These are phyloP conservation scores for Chenopodium formosanum DNA, from an alignment of 148 eudicot genomes.

Conservation along the genomic window DNA sequence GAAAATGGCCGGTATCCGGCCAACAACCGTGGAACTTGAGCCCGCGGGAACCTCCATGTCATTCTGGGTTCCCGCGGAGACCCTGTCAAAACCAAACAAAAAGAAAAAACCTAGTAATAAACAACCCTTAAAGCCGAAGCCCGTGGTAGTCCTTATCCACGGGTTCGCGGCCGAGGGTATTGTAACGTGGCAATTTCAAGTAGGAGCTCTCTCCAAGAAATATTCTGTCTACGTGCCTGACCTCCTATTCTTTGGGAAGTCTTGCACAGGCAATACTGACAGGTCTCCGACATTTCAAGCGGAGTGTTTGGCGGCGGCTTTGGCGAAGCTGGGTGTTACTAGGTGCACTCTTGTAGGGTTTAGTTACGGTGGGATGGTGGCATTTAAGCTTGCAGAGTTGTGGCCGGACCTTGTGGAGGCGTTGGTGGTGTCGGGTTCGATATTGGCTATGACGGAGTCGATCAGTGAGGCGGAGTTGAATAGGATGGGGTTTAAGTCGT, in stretches of 20 bases:
- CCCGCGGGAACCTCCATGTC: slow-evolving; percentile 66
- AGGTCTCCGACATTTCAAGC: slow-evolving; percentile 73
- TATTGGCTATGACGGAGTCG: slow-evolving; percentile 83
- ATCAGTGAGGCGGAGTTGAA: slow-evolving; percentile 53
- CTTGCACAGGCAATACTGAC: slow-evolving; percentile 42
- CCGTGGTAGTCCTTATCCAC: slow-evolving; percentile 73
- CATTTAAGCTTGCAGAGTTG: slow-evolving; percentile 77
- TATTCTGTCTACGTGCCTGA: slow-evolving; percentile 81
- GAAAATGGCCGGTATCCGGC: slow-evolving; percentile 77
- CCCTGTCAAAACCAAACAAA: slow-evolving; percentile 35
- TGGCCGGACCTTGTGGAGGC: slow-evolving; percentile 66
- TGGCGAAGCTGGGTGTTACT: slow-evolving; percentile 57
- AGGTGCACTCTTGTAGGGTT: slow-evolving; percentile 77
- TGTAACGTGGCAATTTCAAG: slow-evolving; percentile 91
- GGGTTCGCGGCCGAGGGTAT: slow-evolving; percentile 92
- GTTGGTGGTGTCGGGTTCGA: slow-evolving; percentile 77
- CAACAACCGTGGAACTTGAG: slow-evolving; percentile 54
- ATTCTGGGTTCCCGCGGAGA: slow-evolving; percentile 75
- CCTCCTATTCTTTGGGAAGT: slow-evolving; percentile 86
- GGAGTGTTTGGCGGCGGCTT: slow-evolving; percentile 53
- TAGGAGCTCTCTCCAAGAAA: slow-evolving; percentile 63
- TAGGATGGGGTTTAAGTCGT: slow-evolving; percentile 65
- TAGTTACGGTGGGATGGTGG: slow-evolving; percentile 96
- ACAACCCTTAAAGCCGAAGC: slow-evolving; percentile 43
- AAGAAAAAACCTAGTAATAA: slow-evolving; percentile 5